Evolutionary conservation across 805 yeast genomes (phyloP), one percentile per base, ranked within the genome.

Genomic region (Starmerella ratchasimensis): DNA sequence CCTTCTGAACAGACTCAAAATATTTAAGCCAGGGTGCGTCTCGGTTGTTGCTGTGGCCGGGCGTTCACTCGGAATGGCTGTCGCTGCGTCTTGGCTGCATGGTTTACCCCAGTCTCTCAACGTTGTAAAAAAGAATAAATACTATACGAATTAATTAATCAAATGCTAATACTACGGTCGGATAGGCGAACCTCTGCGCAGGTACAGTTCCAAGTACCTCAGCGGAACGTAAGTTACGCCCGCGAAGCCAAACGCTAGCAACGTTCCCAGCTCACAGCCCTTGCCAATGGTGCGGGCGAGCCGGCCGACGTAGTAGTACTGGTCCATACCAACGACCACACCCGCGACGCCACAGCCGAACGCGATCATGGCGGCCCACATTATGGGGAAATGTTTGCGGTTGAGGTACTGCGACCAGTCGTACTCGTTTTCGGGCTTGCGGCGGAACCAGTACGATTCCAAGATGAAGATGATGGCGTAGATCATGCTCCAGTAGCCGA

Each of bases 401-500:
- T 76, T 70, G 54, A 82, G 71, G 90, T 94, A 83, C 25, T 71
- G 67, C 8, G 64, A 66, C 71, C 83, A 81, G 54, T 80, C 77
- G 59, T 80, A 80, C 48, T 71, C 58, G 41, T 67, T 66, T 30
- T 53, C 57, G 29, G 60, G 49, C 32, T 57, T 46, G 31, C 73
- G 65, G 52, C 94, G 67, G 61, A 82, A 82, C n/a, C 81, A 64
- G 4, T 67, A 39, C 52, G 80, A 80, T 54, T 82, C 94, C 46
- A 79, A 81, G 3, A 80, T 41, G 24, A 81, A 58, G 31, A 82
- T 55, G 14, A 71, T 68, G 49, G 76, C 71, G 55, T 82, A 83
- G 61, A 82, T 80, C 41, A 86, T 72, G 39, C 80, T 71, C 94
- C 94, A 82, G 59, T 82, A 82, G 2, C 93, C 93, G 41, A 82